Percentiles rank a stretch among this genome's conserved stretches.
These are phyloP conservation scores for Sparassis latifolia DNA, from an alignment of 1,284 basidiomycete genomes.

Conservation along the genomic window DNA sequence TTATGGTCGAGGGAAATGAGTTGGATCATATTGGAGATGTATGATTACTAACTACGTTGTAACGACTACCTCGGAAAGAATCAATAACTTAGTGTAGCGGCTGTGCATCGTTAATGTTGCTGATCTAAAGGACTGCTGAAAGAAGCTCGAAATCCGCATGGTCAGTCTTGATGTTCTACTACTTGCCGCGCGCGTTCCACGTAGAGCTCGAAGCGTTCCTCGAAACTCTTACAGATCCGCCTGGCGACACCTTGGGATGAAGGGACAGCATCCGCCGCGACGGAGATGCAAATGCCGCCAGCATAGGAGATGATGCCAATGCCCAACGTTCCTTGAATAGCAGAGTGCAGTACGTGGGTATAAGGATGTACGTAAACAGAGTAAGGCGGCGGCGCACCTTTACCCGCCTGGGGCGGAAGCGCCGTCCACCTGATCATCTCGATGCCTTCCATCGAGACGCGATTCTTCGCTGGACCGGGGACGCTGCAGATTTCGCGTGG, in stretches of 20 bases:
- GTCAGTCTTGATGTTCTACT: too few relatives aligned
- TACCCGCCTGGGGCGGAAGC: conserved; percentile 25
- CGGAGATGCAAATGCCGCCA: conserved; percentile 19
- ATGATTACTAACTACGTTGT: too few relatives aligned
- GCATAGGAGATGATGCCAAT: conserved; percentile 27
- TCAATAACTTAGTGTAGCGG: too few relatives aligned
- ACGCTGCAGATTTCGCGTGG: conserved; percentile 11
- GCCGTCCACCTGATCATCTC: conserved; percentile 24
- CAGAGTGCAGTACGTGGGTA: neutral
- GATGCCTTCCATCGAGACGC: conserved; percentile 20
- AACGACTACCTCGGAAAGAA: too few relatives aligned
- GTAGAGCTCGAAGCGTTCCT: conserved; percentile 21
- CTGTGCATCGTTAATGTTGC: too few relatives aligned
- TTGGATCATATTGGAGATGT: too few relatives aligned
- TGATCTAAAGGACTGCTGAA: too few relatives aligned
- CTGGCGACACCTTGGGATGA: conserved; percentile 16
- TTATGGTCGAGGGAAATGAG: too few relatives aligned
- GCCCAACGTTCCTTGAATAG: conserved; percentile 18
- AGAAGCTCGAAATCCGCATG: too few relatives aligned
- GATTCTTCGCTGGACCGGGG: conserved; percentile 22
- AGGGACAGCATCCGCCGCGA: conserved; percentile 21
- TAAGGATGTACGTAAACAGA: neutral
- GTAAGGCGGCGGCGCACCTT: conserved; percentile 11
- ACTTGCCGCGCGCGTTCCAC: conserved; percentile 18
- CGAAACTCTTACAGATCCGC: conserved; percentile 19